Conservation (phyloP, 1,284 basidiomycete species). For the Cystobasidium sp. region DNA sequence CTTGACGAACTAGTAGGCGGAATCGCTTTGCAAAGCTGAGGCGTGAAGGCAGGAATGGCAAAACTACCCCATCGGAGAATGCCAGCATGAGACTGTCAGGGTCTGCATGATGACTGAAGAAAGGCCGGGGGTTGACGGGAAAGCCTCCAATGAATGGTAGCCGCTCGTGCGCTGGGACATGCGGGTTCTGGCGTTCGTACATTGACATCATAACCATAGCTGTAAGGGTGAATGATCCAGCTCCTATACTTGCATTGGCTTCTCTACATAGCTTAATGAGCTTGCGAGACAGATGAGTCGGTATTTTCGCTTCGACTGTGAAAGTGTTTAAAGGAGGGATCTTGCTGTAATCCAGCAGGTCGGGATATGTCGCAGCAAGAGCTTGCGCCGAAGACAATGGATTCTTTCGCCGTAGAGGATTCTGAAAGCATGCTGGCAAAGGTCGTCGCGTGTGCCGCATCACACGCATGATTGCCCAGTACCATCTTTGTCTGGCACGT, state of each 20-base stretch:
- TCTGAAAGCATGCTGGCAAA: constrained; percentile 24
- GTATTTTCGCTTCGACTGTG: constrained; percentile 14
- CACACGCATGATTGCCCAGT: constrained; percentile 29
- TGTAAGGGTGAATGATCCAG: constrained; percentile 24
- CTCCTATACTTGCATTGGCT: constrained; percentile 19
- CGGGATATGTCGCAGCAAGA: background rate
- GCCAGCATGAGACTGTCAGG: constrained; percentile 33
- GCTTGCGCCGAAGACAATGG: background rate
- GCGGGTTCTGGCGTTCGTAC: constrained; percentile 4
- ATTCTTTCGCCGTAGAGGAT: constrained; percentile 3
- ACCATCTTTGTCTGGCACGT: constrained; percentile 33
- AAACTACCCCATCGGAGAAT: constrained; percentile 25
- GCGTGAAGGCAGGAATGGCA: constrained; percentile 25
- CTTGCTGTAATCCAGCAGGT: constrained; percentile 21
- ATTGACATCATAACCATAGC: constrained; percentile 36
- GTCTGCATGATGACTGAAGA: constrained; percentile 24
- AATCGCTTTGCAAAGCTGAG: constrained; percentile 27
- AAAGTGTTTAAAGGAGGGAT: constrained; percentile 16
- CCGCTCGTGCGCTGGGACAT: background rate
- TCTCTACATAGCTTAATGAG: constrained; percentile 20
- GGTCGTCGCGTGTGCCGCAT: constrained; percentile 24
- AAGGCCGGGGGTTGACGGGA: constrained; percentile 34
- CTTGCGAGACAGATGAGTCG: background rate
- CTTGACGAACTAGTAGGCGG: constrained; percentile 25
- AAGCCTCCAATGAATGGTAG: constrained; percentile 24